Conservation (phyloP, 805 yeast genomes). For the Cyberlindnera subsufficiens region DNA sequence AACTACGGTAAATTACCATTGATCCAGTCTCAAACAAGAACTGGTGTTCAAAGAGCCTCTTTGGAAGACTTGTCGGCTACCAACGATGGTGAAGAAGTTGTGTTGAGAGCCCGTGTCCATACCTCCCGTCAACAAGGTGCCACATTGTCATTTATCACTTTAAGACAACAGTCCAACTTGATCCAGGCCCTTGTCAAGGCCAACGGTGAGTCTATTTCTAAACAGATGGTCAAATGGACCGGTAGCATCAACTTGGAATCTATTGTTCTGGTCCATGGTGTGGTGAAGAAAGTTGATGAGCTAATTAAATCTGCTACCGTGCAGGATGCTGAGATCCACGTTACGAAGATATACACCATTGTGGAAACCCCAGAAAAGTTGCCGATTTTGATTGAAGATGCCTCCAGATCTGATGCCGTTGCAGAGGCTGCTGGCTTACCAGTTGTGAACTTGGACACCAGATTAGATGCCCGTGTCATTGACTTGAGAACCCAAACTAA, state of each 20-base stretch:
- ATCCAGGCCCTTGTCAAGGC: conserved; percentile 84
- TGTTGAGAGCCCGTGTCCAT: conserved; percentile 92
- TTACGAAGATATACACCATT: conserved; percentile 67
- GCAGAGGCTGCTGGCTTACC: conserved; percentile 91
- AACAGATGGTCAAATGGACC: conserved; percentile 96
- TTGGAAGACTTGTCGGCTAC: conserved; percentile 52
- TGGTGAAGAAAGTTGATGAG: conserved; percentile 77
- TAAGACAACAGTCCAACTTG: conserved; percentile 82
- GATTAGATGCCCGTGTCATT: conserved; percentile 91
- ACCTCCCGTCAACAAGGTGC: conserved; percentile 94
- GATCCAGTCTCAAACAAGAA: conserved; percentile 62
- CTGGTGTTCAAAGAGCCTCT: conserved; percentile 59
- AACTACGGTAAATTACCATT: conserved; percentile 88
- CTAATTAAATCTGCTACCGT: conserved; percentile 86
- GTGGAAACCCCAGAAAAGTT: conserved; percentile 88
- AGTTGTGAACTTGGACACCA: conserved; percentile 91
- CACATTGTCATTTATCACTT: conserved; percentile 82
- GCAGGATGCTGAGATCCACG: conserved; percentile 81
- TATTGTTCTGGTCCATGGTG: conserved; percentile 87
- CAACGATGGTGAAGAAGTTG: conserved; percentile 68
- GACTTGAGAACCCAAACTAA: conserved; percentile 96
- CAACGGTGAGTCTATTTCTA: conserved; percentile 69
- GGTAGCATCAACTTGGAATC: conserved; percentile 81
- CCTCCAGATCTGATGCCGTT: conserved; percentile 88
- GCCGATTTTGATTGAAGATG: conserved; percentile 95